A percentile compares a stretch with the other conserved stretches of the same genome.
Evolutionary conservation across 1,139 yeast species (phyloP).

Genomic region (Wickerhamiella infanticola): DNA sequence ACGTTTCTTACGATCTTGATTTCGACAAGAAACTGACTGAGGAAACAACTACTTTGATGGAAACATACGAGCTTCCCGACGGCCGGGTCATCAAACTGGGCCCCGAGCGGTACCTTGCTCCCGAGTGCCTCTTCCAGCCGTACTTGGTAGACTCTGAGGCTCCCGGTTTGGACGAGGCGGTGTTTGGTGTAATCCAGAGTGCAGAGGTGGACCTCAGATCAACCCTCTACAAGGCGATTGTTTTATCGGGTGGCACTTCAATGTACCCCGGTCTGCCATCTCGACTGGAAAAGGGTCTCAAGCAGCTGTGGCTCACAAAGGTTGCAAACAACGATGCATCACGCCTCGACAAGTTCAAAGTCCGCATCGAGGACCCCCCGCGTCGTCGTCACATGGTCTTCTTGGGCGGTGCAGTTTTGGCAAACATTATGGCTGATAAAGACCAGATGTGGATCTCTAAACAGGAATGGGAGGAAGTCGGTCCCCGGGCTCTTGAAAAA

Average conservation of each 20-base stretch:
- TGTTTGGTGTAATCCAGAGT: conserved; percentile 81
- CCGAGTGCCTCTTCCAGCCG: conserved; percentile 96
- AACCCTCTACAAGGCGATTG: conserved; percentile 79
- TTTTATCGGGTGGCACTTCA: conserved; percentile 90
- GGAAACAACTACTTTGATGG: conserved; percentile 88
- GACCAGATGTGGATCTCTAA: conserved; percentile 96
- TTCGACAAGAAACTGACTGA: conserved; percentile 76
- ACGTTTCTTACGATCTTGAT: conserved; percentile 85
- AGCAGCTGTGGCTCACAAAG: conserved; percentile 86
- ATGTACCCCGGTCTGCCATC: conserved; percentile 99
- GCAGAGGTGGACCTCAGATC: conserved; percentile 92
- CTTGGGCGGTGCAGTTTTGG: conserved; percentile 96
- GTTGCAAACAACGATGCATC: conserved; percentile 80
- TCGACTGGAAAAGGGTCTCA: conserved; percentile 84
- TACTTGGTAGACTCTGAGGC: conserved; percentile 93
- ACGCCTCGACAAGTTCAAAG: conserved; percentile 81
- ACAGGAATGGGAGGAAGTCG: conserved; percentile 97
- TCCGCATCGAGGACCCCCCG: conserved; percentile 96
- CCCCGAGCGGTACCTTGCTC: conserved; percentile 93
- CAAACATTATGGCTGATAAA: conserved; percentile 95
- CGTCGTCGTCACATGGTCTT: conserved; percentile 98
- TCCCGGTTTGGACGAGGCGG: conserved; percentile 87
- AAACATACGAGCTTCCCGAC: conserved; percentile 86
- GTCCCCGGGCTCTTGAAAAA: conserved; percentile 66
- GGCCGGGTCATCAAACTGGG: conserved; percentile 91